Percentiles rank a stretch among this genome's conserved stretches.
phyloP scores from a whole-genome alignment of 805 yeast genomes.

The Kuraishia hungarica region DNA sequence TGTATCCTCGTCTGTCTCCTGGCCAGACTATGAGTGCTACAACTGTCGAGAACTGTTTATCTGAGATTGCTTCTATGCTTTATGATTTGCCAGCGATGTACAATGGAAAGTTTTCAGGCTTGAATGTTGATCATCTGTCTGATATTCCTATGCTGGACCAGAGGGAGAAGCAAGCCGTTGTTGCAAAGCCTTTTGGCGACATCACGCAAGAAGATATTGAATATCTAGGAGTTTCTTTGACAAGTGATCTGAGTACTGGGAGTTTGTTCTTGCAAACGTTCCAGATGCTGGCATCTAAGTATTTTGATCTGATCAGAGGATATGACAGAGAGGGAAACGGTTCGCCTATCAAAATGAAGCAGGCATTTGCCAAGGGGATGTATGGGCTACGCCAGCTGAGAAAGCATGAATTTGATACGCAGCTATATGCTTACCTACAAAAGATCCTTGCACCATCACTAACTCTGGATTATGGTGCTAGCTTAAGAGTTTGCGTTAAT shows the following conservation, averaged over 20 bases:
- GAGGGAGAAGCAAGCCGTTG: neutral
- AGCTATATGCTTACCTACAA: slow-evolving; percentile 15
- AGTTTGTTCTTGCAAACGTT: neutral
- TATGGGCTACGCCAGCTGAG: slow-evolving; percentile 16
- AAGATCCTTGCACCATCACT: slow-evolving; percentile 20
- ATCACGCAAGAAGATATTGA: neutral
- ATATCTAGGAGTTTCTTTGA: neutral
- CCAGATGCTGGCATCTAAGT: neutral
- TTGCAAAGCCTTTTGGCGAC: neutral
- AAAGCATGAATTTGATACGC: slow-evolving; percentile 19
- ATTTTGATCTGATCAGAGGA: neutral
- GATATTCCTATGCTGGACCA: neutral
- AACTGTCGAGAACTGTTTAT: neutral
- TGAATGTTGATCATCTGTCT: neutral
- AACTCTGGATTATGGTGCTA: slow-evolving; percentile 24
- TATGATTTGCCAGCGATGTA: neutral
- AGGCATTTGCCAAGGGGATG: neutral
- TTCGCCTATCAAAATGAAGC: neutral
- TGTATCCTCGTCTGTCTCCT: neutral
- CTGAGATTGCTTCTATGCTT: neutral
- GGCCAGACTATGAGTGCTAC: neutral
- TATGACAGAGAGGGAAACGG: neutral
- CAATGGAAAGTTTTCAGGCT: neutral
- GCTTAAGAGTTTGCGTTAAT: slow-evolving; percentile 26
- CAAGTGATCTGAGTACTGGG: neutral